Percentiles rank a stretch among this genome's conserved stretches.
Conservation (phyloP, 2,329 filamentous ascomycete genomes). For the Fusarium sp. region DNA sequence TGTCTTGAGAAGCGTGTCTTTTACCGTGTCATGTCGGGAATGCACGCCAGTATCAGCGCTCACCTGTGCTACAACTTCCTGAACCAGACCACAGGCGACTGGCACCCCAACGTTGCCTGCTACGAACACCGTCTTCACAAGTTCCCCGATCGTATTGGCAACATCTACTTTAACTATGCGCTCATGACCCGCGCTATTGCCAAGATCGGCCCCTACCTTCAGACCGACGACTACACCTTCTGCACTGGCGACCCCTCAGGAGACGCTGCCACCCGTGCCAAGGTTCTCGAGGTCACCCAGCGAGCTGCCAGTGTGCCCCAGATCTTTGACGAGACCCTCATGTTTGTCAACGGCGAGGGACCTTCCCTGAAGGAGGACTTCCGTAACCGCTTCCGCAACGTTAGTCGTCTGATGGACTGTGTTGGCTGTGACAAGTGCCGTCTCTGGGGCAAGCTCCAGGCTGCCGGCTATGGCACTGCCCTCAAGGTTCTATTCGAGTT, state of each 20-base stretch:
- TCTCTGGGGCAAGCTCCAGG: slow-evolving; percentile 97
- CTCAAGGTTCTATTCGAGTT: slow-evolving; percentile 97
- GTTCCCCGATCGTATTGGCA: slow-evolving; percentile 91
- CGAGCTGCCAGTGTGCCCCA: slow-evolving; percentile 76
- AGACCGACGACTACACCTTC: slow-evolving; percentile 80
- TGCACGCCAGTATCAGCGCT: slow-evolving; percentile 97
- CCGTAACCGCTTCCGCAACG: slow-evolving; percentile 95
- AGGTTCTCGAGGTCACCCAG: slow-evolving; percentile 81
- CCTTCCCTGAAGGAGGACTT: slow-evolving; percentile 95
- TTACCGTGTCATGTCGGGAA: slow-evolving; percentile 92
- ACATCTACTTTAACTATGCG: slow-evolving; percentile 99
- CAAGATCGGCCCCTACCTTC: slow-evolving; percentile 86
- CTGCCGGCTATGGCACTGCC: slow-evolving; percentile 92
- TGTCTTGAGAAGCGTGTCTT: slow-evolving; percentile 99
- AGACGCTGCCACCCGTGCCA: slow-evolving; percentile 82
- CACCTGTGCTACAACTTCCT: slow-evolving; percentile 97
- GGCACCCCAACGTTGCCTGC: slow-evolving; percentile 90
- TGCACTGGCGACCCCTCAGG: slow-evolving; percentile 87
- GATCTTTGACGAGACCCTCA: slow-evolving; percentile 94
- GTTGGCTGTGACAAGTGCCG: slow-evolving; percentile 99
- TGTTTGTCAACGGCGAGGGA: slow-evolving; percentile 86
- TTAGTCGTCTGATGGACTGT: slow-evolving; percentile 97
- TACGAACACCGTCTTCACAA: slow-evolving; percentile 88
- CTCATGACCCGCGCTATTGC: slow-evolving; percentile 91
- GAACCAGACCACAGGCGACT: slow-evolving; percentile 93